Percentiles rank a stretch among this genome's conserved stretches.
Evolutionary conservation across 139 green algal species (phyloP).

Genomic region (Picochlorum sp.): DNA sequence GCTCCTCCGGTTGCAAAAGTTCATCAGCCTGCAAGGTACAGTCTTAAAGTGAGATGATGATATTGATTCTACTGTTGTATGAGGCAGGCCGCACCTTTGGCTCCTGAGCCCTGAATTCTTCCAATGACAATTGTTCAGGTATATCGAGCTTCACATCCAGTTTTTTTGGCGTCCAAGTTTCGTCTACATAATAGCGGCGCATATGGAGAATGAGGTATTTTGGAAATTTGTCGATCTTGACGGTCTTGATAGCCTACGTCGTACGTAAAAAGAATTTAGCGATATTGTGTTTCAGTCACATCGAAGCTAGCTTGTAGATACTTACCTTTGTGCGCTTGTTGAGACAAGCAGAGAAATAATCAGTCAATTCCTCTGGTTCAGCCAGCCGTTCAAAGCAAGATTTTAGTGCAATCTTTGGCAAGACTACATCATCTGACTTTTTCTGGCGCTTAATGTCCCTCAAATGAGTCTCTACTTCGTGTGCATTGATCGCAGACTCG

Average conservation of each 20-base stretch:
- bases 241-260: slow-evolving; percentile 34
- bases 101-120: slow-evolving; percentile 54
- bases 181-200: slow-evolving; percentile 61
- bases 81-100: not conserved
- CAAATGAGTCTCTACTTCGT: slow-evolving; percentile 59
- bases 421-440: slow-evolving; percentile 52
- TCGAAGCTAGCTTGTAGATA: not conserved
- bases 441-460: slow-evolving; percentile 61
- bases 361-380: slow-evolving; percentile 52
- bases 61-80: not conserved
- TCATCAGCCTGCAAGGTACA: slow-evolving; percentile 52
- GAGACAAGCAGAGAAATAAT: slow-evolving; percentile 70
- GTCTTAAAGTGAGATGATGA: not conserved
- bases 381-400: slow-evolving; percentile 72
- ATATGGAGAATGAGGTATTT: slow-evolving; percentile 82
- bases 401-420: slow-evolving; percentile 69
- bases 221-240: slow-evolving; percentile 76
- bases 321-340: slow-evolving; percentile 27
- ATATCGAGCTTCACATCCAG: slow-evolving; percentile 72
- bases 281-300: no score
- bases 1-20: slow-evolving; percentile 62
- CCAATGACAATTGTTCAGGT: slow-evolving; percentile 72
- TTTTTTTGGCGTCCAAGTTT: slow-evolving; percentile 87
- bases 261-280: not conserved
- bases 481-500: slow-evolving; percentile 78